Percentiles rank a stretch among this genome's conserved stretches.
phyloP scores from a whole-genome alignment of 352 stramenopile species.

The Phytophthora sojae region DNA sequence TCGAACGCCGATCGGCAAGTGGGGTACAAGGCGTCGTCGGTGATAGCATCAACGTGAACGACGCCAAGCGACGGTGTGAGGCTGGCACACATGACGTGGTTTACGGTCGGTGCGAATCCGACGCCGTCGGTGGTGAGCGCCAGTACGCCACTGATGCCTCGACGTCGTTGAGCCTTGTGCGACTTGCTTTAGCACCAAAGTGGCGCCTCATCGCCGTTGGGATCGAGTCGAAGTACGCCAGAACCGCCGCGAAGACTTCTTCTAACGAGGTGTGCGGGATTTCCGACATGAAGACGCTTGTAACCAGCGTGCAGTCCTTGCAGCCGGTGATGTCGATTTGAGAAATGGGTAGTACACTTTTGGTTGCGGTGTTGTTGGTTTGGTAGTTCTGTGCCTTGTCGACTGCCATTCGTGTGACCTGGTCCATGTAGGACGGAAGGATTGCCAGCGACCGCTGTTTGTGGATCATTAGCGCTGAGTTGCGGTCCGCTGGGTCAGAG shows the following conservation, averaged over 20 bases:
- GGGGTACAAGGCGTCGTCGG: constrained; percentile 23
- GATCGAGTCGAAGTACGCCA: constrained; percentile 26
- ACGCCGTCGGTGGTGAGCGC: constrained; percentile 6
- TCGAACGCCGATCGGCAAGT: constrained; percentile 7
- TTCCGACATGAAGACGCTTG: constrained; percentile 31
- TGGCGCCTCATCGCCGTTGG: constrained; percentile 23
- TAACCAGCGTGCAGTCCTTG: constrained; percentile 24
- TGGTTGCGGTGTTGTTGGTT: neutral
- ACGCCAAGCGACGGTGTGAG: constrained; percentile 15
- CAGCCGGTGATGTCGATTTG: constrained; percentile 26
- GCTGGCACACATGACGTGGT: constrained; percentile 18
- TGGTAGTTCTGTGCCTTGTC: constrained; percentile 8
- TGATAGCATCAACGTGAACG: constrained; percentile 27
- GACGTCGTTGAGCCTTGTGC: constrained; percentile 14
- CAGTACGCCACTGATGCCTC: constrained; percentile 15
- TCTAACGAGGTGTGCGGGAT: constrained; percentile 29
- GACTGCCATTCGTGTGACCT: constrained; percentile 14
- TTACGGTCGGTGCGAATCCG: constrained; percentile 10
- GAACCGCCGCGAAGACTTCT: constrained; percentile 22
- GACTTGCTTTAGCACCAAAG: constrained; percentile 10
- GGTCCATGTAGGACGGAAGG: constrained; percentile 8
- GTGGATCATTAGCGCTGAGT: constrained; percentile 8
- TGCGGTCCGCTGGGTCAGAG: constrained; percentile 1
- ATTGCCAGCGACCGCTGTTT: constrained; percentile 12
- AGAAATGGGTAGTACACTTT: constrained; percentile 12